A percentile compares a stretch with the other conserved stretches of the same genome.
phyloP scores from a whole-genome alignment of 768 basidiomycete species.

The Boletus sp. region DNA sequence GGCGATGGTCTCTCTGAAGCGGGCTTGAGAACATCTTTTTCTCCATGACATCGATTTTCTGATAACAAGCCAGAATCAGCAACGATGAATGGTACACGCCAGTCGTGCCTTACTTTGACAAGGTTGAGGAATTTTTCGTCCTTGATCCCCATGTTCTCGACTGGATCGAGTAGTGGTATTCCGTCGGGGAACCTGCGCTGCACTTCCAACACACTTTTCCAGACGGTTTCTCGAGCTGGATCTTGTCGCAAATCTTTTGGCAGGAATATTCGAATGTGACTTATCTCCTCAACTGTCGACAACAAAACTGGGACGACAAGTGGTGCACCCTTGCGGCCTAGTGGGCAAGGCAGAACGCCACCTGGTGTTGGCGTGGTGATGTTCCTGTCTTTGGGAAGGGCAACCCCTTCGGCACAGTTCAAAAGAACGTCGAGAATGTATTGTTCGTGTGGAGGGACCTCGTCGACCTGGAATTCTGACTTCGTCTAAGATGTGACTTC shows the following conservation, averaged over 20 bases:
- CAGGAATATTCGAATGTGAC: constrained; percentile 81
- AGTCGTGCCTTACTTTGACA: constrained; percentile 58
- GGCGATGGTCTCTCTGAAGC: constrained; percentile 72
- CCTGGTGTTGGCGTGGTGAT: constrained; percentile 56
- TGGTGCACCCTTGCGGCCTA: constrained; percentile 72
- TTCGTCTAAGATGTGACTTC: constrained; percentile 45
- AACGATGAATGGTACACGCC: background rate
- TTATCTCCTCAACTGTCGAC: constrained; percentile 82
- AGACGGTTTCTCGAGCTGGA: constrained; percentile 73
- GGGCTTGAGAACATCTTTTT: constrained; percentile 77
- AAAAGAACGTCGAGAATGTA: constrained; percentile 93
- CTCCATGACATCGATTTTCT: constrained; percentile 95
- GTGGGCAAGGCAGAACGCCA: constrained; percentile 73
- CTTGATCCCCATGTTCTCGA: constrained; percentile 93
- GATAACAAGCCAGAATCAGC: constrained; percentile 1
- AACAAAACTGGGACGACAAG: constrained; percentile 88
- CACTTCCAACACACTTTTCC: constrained; percentile 92
- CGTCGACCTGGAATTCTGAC: constrained; percentile 64
- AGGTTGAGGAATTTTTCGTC: constrained; percentile 90
- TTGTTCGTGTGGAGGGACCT: constrained; percentile 79
- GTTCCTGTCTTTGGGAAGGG: constrained; percentile 57
- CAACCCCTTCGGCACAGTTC: constrained; percentile 65
- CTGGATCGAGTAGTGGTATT: constrained; percentile 82
- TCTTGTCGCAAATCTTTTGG: constrained; percentile 87
- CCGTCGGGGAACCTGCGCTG: constrained; percentile 87